Percentiles rank a stretch among this genome's conserved stretches.
These are phyloP conservation scores for Elsinoe arachidis DNA, from an alignment of 2,329 filamentous ascomycete species.

Conservation along the genomic window DNA sequence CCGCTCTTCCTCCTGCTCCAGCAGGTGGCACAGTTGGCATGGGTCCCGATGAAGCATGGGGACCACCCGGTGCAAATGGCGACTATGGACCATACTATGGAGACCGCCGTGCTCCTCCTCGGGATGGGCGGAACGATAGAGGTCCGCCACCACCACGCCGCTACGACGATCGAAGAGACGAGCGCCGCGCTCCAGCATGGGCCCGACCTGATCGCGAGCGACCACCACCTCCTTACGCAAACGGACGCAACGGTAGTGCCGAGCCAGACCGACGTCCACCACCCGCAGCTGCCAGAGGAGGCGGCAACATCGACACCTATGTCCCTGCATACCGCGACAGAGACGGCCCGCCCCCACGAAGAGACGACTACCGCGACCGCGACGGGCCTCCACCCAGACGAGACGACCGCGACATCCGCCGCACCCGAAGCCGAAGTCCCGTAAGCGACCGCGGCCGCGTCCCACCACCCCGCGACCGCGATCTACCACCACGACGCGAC, in stretches of 20 bases:
- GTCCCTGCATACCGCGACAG: constrained; percentile 34
- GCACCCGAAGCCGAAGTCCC: constrained; percentile 14
- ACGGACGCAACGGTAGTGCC: constrained; percentile 9
- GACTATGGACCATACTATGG: constrained; percentile 24
- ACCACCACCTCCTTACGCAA: constrained; percentile 14
- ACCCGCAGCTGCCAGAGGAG: constrained; percentile 17
- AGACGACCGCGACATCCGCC: constrained; percentile 19
- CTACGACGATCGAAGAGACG: constrained; percentile 17
- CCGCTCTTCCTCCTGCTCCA: constrained; percentile 77
- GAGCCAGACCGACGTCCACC: constrained; percentile 18
- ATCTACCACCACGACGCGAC: constrained; percentile 8
- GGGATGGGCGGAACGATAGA: constrained; percentile 20
- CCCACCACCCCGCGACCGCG: constrained; percentile 14
- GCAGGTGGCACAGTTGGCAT: constrained; percentile 84
- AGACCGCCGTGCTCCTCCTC: constrained; percentile 20
- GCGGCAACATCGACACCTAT: constrained; percentile 33
- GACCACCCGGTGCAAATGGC: constrained; percentile 20
- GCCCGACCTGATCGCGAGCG: background rate
- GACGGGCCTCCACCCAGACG: constrained; percentile 19
- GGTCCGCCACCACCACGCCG: constrained; percentile 27
- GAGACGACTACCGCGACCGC: constrained; percentile 19
- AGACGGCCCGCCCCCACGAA: constrained; percentile 17
- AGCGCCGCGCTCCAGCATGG: constrained; percentile 6
- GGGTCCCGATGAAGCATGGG: constrained; percentile 46
- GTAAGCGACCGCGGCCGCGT: constrained; percentile 19